Conservation (phyloP, 441 rosid genomes). For the Kokia cookei region DNA sequence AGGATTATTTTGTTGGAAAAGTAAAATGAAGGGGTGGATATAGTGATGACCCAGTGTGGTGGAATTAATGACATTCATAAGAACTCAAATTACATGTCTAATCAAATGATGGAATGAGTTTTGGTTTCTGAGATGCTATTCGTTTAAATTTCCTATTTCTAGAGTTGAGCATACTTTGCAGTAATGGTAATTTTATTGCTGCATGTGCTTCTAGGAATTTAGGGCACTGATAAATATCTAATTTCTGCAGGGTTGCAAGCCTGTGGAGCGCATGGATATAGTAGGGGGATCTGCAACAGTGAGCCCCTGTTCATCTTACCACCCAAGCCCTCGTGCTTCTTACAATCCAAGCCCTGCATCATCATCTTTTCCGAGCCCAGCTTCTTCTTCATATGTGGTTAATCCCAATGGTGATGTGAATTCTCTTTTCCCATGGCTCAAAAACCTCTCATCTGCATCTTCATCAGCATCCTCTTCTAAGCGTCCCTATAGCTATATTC, state of each 20-base stretch:
- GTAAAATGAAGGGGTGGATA: not conserved
- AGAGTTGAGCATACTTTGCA: not conserved
- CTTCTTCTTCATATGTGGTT: slow-evolving; percentile 48
- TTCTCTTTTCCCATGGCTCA: slow-evolving; percentile 65
- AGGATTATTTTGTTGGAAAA: not conserved
- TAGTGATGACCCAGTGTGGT: not conserved
- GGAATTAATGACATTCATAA: not conserved
- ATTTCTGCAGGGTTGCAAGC: slow-evolving; percentile 52
- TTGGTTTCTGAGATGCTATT: not conserved
- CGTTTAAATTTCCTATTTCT: not conserved
- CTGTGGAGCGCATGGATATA: slow-evolving; percentile 47
- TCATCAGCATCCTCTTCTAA: slow-evolving; percentile 65
- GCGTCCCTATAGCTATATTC: slow-evolving; percentile 46
- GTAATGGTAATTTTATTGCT: not conserved
- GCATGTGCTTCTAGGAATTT: not conserved
- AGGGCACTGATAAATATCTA: not conserved
- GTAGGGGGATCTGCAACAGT: slow-evolving; percentile 46
- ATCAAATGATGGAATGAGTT: not conserved
- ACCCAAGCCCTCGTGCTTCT: slow-evolving; percentile 48
- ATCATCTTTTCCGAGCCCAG: slow-evolving; percentile 60
- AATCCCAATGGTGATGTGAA: slow-evolving; percentile 43
- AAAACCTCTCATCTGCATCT: slow-evolving; percentile 60
- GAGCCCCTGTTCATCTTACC: slow-evolving; percentile 60
- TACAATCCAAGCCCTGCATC: slow-evolving; percentile 54
- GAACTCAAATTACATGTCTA: not conserved